Evolutionary conservation across 768 basidiomycete species (phyloP).

Genomic region (Lactarius deliciosus): DNA sequence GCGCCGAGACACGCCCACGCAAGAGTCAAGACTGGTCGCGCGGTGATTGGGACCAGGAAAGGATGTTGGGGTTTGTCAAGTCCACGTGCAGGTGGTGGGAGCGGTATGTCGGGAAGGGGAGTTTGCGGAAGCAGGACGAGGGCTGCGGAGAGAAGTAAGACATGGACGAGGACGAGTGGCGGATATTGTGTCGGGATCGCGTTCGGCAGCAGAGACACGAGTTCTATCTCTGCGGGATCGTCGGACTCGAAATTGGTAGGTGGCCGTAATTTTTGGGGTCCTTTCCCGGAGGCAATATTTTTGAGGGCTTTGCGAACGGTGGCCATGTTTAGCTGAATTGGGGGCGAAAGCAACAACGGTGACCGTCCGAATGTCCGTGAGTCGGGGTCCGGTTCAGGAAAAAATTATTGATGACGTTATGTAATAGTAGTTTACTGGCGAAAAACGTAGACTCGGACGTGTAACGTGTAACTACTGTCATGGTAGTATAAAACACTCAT

Average conservation of each 20-base stretch:
- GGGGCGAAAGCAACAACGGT: too few species aligned
- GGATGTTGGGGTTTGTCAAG: constrained; percentile 66
- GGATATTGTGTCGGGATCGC: constrained; percentile 21
- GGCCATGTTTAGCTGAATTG: constrained; percentile 5
- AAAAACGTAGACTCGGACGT: too few species aligned
- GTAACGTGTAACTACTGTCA: too few species aligned
- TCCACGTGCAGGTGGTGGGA: constrained; percentile 22
- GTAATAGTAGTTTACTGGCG: neutral
- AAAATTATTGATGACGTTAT: too few species aligned
- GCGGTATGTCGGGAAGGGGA: constrained; percentile 15
- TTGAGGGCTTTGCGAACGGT: constrained; percentile 19
- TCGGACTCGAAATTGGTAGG: neutral
- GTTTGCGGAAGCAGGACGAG: constrained; percentile 21
- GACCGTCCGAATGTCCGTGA: too few species aligned
- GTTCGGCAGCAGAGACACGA: constrained; percentile 16
- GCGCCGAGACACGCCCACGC: constrained; percentile 57
- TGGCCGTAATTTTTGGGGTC: neutral
- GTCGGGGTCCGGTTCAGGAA: too few species aligned
- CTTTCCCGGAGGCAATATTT: constrained; percentile 13
- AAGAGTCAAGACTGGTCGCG: constrained; percentile 56
- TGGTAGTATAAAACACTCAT: neutral
- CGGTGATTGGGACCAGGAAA: constrained; percentile 66
- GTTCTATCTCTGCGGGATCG: constrained; percentile 2
- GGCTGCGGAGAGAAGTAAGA: constrained; percentile 18
- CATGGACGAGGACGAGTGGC: constrained; percentile 19